Percentiles rank a stretch among this genome's conserved stretches.
Conservation (phyloP, 2,329 filamentous ascomycete species). For the Penicillium italicum region DNA sequence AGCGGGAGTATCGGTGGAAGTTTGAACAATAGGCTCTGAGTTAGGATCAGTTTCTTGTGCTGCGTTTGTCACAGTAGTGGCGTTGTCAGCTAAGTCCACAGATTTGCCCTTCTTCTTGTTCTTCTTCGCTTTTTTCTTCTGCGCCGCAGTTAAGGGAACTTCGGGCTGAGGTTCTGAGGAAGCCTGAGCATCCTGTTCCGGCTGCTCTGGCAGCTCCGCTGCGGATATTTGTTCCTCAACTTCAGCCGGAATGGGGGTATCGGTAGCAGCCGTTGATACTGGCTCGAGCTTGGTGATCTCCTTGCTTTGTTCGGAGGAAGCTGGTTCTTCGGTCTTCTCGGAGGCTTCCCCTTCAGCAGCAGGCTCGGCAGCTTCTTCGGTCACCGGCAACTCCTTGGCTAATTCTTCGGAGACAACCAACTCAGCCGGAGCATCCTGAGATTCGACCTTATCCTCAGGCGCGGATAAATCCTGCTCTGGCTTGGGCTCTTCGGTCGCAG, state of each 20-base stretch:
- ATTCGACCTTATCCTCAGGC: background rate
- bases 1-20: background rate
- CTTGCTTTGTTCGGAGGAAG: background rate
- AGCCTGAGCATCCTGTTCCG: background rate
- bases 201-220: background rate
- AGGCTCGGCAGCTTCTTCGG: background rate
- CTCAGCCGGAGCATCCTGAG: background rate
- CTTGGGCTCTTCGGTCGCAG: background rate
- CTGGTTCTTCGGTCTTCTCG: background rate
- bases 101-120: slow-evolving; percentile 26
- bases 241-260: background rate
- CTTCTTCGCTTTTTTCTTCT: slow-evolving; percentile 24
- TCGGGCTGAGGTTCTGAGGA: slow-evolving; percentile 4
- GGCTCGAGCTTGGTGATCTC: background rate
- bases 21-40: slow-evolving; percentile 2
- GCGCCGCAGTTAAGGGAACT: slow-evolving; percentile 12
- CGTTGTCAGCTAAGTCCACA: slow-evolving; percentile 15
- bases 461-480: slow-evolving; percentile 5
- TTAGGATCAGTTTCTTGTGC: slow-evolving; percentile 7
- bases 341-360: background rate
- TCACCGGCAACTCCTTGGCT: background rate
- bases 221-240: background rate
- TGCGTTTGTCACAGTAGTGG: slow-evolving; percentile 1
- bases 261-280: background rate
- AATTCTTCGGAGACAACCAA: slow-evolving; percentile 1